Percentiles rank a stretch among this genome's conserved stretches.
These are phyloP conservation scores for Elaeis guineensis DNA, from an alignment of 176 grass and related monocot species.

Conservation along the genomic window DNA sequence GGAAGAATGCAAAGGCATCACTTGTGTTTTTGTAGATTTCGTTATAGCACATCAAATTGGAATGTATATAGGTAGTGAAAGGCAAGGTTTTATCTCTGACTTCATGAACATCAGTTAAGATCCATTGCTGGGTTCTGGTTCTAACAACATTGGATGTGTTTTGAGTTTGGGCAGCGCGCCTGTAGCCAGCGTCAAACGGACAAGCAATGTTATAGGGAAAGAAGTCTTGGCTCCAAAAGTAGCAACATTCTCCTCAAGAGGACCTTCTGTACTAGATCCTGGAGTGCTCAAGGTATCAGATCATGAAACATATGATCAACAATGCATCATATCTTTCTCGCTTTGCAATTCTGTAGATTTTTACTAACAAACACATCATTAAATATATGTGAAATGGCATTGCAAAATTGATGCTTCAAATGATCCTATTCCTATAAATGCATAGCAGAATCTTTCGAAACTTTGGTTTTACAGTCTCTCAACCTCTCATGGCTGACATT, in stretches of 20 bases:
- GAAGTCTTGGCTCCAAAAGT: conserved; percentile 13
- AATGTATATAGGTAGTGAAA: neutral
- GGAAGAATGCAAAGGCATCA: neutral
- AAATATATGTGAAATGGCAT: too few relatives aligned
- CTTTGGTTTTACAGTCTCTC: too few relatives aligned
- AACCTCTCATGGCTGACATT: neutral
- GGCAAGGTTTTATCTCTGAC: neutral
- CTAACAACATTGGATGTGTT: too few relatives aligned
- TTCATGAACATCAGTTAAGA: too few relatives aligned
- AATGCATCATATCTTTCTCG: too few relatives aligned
- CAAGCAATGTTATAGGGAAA: neutral
- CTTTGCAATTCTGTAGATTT: too few relatives aligned
- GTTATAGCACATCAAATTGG: neutral
- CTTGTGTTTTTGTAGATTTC: conserved; percentile 15
- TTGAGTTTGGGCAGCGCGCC: neutral
- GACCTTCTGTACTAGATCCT: neutral
- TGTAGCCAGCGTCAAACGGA: neutral
- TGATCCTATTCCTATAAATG: too few relatives aligned
- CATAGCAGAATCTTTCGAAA: too few relatives aligned
- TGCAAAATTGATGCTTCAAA: too few relatives aligned
- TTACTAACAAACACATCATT: too few relatives aligned
- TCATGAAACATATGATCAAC: too few relatives aligned
- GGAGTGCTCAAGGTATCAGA: conserved; percentile 7
- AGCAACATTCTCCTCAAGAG: conserved; percentile 19
- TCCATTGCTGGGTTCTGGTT: too few relatives aligned